These are phyloP conservation scores for Ascoidea asiatica DNA, from an alignment of 805 yeast genomes.

Conservation along the genomic window DNA sequence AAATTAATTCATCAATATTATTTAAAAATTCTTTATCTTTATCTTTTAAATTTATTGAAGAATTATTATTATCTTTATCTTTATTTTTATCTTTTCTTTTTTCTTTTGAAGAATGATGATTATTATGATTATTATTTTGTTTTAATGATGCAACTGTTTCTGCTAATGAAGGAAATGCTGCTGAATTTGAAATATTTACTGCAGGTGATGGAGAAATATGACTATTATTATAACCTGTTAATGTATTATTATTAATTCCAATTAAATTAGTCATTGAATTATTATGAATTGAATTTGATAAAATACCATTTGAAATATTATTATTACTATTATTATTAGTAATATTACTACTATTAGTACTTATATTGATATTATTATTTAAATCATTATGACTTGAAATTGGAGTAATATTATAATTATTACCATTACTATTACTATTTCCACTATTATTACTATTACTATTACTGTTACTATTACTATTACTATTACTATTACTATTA, in stretches of 20 bases:
- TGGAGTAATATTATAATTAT: too few relatives aligned
- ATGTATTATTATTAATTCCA: slow-evolving; percentile 9
- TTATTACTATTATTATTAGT: too few relatives aligned
- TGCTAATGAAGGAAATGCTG: slow-evolving; percentile 50
- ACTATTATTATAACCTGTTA: too few relatives aligned
- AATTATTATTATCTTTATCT: slow-evolving; percentile 18
- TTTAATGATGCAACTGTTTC: slow-evolving; percentile 23
- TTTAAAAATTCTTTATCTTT: slow-evolving; percentile 2
- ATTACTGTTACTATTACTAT: slow-evolving; percentile 12
- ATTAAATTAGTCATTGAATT: too few relatives aligned
- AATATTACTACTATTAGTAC: too few relatives aligned
- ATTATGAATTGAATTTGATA: too few relatives aligned
- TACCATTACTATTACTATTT: too few relatives aligned
- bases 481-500: slow-evolving; percentile 15
- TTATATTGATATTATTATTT: too few relatives aligned
- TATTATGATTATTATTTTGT: slow-evolving; percentile 18
- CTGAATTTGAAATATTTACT: slow-evolving; percentile 27
- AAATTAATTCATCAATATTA: slow-evolving; percentile 34
- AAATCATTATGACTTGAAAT: too few relatives aligned
- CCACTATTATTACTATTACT: too few relatives aligned
- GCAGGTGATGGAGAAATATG: slow-evolving; percentile 23
- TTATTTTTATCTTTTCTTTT: slow-evolving; percentile 17
- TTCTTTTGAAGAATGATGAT: slow-evolving; percentile 11
- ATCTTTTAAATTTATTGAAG: slow-evolving; percentile 14
- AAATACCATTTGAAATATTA: slow-evolving; percentile 9